Evolutionary conservation across 1,284 basidiomycete genomes (phyloP), one percentile per base, ranked within the genome.

Genomic region (Volvariella surrecta): DNA sequence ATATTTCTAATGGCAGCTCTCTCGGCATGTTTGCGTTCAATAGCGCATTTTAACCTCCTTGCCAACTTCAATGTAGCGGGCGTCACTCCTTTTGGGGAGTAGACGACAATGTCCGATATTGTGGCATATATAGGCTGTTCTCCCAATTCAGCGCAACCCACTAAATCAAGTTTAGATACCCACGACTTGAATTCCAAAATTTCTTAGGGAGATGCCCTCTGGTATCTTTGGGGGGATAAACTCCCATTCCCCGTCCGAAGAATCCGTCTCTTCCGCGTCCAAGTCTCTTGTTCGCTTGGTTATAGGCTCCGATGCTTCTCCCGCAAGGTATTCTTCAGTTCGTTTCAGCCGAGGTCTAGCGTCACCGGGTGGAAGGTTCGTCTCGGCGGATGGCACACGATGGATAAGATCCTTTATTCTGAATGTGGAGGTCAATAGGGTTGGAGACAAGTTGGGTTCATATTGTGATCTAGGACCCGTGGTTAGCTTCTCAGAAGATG

Each of bases 101-200:
- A 95, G 39, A 95, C 67, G 48, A 94, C 79, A 48, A 96, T 78
- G 58, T 96, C 92, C 39, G 88, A 91, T 32, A 96, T 71, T 1
- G 88, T 87, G 0, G 89, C 82, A 57, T 92, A 93, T 53, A 94
- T 90, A 3, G 72, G 70, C 72, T 74, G 52, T 48, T 35, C 37
- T 37, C 35, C 8, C 10, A 16, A 10, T 37, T 9, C 8, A 37
- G 9, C 9, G 8, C 17, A 16, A 37, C 17, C 10, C 17, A 11
- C 20, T 41, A 37, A 51, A 45, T 45, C 50, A 51, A 43, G 45
- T 39, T 19, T 9, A 31, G 24, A 42, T 24, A 77, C 84, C 68
- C 59, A 87, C 84, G 54, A 84, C 74, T 58, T 89, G 87, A 50
- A 87, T 86, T 37, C 85, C 86, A 61, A 89, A 89, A 64, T 89